Percentiles rank a stretch among this genome's conserved stretches.
phyloP scores from a whole-genome alignment of 257 asterid genomes.

The Scutellaria barbata region DNA sequence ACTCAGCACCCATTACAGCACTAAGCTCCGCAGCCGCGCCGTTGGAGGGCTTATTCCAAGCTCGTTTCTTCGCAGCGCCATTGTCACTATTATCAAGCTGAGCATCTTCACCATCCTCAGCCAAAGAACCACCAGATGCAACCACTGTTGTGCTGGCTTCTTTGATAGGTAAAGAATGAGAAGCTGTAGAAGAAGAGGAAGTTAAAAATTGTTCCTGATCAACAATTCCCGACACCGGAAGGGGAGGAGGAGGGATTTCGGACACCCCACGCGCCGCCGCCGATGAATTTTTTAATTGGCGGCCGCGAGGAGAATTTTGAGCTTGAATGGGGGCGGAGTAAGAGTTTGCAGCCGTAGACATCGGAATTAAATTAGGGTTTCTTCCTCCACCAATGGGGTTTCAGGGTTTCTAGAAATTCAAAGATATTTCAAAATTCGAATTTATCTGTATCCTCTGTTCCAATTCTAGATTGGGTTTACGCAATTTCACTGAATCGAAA shows the following conservation, averaged over 20 bases:
- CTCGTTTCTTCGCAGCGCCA: constrained; percentile 55
- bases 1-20: constrained; percentile 73
- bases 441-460: neutral
- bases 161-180: constrained; percentile 45
- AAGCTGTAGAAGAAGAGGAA: constrained; percentile 34
- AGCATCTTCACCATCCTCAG: constrained; percentile 29
- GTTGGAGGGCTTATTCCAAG: constrained; percentile 65
- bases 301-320: constrained; percentile 46
- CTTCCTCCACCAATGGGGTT: neutral
- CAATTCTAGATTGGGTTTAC: constrained; percentile 19
- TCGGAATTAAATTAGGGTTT: constrained; percentile 35
- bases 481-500: constrained; percentile 25
- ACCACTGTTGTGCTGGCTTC: constrained; percentile 13
- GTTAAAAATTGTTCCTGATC: constrained; percentile 38
- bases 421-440: constrained; percentile 1
- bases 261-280: constrained; percentile 38
- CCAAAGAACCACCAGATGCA: constrained; percentile 23
- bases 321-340: constrained; percentile 27
- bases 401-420: constrained; percentile 2
- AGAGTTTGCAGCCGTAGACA: constrained; percentile 49
- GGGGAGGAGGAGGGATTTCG: constrained; percentile 26
- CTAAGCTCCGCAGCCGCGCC: constrained; percentile 48
- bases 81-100: constrained; percentile 48
- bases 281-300: constrained; percentile 29
- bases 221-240: constrained; percentile 32